Evolutionary conservation across 225 moss, liverwort and hornwort species (phyloP), one percentile per base, ranked within the genome.

Genomic region (Sphagnum tenellum): DNA sequence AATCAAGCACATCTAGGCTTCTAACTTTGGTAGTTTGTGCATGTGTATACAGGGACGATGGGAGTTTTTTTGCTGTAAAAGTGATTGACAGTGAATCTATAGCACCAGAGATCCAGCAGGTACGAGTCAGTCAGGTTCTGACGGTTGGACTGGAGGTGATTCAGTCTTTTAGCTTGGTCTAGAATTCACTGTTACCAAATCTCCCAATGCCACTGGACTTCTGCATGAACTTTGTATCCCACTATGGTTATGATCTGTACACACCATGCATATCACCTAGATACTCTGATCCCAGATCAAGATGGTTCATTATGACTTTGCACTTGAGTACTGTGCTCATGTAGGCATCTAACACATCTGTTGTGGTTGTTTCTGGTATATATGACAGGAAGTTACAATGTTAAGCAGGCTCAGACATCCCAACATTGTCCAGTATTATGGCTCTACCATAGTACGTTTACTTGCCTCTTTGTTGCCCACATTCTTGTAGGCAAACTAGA

Each of bases 61-160:
- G 94, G 70, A 91, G 87, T 75, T 94, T 94, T 66, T 94, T 94
- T 66, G 94, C 94, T 55, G 89, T 94, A 62, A 94, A 91, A 81
- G 78, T 91, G 63, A 88, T 91, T 50, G 83, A 82, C 50, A 78
- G 76, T 75, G 91, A 91, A 68, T 78, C 75, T 57, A 82, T 82
- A 46, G 73, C 87, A 73, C 76, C 91, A 60, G 91, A 91, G 66
- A 89, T 91, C 49, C 89, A 89, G 50, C 89, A 91, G 89, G 94
- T 91, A 77, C 1, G 29, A 29, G 29, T 29, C 1, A 29, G 29
- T 29, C 29, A 29, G 29, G 29, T 29, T 29, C 29, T 29, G 29
- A 29, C 0, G 29, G 29, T 29, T 29, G 29, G 29, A 29, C 29
- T 29, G 29, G 29, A 29, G 29, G 29, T 29, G 29, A 29, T 29